Percentiles rank a stretch among this genome's conserved stretches.
Evolutionary conservation across 768 basidiomycete species (phyloP).

Genomic region (Suillus tomentosus): DNA sequence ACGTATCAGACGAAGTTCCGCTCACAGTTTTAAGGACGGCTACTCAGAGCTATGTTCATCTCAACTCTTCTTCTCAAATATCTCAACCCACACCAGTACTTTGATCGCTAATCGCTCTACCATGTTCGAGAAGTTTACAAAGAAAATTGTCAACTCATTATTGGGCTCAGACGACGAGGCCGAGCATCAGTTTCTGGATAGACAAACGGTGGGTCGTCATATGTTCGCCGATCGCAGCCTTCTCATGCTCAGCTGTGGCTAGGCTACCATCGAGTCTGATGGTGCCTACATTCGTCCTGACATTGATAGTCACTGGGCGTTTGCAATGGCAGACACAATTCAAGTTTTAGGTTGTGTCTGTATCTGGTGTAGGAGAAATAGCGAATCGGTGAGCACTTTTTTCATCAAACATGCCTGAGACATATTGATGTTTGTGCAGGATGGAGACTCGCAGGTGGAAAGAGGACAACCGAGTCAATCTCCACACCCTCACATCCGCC

Average conservation of each 20-base stretch:
- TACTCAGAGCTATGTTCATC: background rate
- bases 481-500: background rate
- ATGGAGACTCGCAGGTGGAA: background rate
- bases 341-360: constrained; percentile 14
- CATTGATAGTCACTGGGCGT: constrained; percentile 14
- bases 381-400: constrained; percentile 12
- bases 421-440: constrained; percentile 19
- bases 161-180: background rate
- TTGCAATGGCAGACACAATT: constrained; percentile 13
- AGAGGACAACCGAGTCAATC: background rate
- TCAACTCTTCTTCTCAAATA: no score
- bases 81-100: background rate
- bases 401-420: no score
- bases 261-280: background rate
- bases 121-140: constrained; percentile 22
- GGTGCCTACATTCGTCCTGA: constrained; percentile 2
- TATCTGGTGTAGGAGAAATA: constrained; percentile 10
- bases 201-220: background rate
- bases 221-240: background rate
- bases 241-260: background rate
- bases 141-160: constrained; percentile 8
- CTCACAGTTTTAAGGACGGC: background rate
- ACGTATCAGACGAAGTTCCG: background rate
- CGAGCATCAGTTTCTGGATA: background rate
- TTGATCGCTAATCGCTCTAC: background rate